phyloP scores from a whole-genome alignment of 371 early-diverging fungal genomes.

The Rhizopus arrhizus region DNA sequence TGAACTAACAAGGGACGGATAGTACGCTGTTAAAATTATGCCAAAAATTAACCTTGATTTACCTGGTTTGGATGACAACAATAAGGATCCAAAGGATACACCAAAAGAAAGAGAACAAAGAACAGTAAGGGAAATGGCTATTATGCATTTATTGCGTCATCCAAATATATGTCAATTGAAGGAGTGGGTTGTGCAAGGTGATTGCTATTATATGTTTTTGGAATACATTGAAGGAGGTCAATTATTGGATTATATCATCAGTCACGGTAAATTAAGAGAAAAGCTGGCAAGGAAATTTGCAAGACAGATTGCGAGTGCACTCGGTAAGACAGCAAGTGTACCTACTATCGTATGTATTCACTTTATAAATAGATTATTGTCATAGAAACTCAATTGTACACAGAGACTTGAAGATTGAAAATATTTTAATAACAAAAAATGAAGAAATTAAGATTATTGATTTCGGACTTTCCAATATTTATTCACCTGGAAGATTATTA shows the following conservation, averaged over 20 bases:
- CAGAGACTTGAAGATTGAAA: constrained; percentile 91
- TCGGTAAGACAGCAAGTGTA: constrained; percentile 39
- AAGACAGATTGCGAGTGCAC: constrained; percentile 79
- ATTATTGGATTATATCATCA: constrained; percentile 78
- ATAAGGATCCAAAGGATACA: constrained; percentile 48
- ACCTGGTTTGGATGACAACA: constrained; percentile 10
- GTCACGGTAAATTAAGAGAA: constrained; percentile 69
- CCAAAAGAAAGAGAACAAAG: constrained; percentile 65
- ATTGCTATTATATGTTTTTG: constrained; percentile 86
- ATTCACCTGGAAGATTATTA: constrained; percentile 62
- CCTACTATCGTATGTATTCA: neutral
- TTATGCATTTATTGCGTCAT: constrained; percentile 82
- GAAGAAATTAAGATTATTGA: constrained; percentile 75
- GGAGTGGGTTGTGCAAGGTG: constrained; percentile 73
- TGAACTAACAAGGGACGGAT: neutral
- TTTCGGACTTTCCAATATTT: constrained; percentile 88
- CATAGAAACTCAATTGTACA: constrained; percentile 76
- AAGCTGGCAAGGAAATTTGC: constrained; percentile 73
- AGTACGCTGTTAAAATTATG: constrained; percentile 55
- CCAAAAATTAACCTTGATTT: constrained; percentile 38
- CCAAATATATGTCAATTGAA: constrained; percentile 72
- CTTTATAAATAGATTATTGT: constrained; percentile 48
- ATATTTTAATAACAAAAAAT: constrained; percentile 69
- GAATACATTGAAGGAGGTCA: constrained; percentile 80
- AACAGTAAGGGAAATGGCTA: constrained; percentile 78